These are phyloP conservation scores for Poa annua DNA, from an alignment of 176 grass and related monocot genomes.

Conservation along the genomic window DNA sequence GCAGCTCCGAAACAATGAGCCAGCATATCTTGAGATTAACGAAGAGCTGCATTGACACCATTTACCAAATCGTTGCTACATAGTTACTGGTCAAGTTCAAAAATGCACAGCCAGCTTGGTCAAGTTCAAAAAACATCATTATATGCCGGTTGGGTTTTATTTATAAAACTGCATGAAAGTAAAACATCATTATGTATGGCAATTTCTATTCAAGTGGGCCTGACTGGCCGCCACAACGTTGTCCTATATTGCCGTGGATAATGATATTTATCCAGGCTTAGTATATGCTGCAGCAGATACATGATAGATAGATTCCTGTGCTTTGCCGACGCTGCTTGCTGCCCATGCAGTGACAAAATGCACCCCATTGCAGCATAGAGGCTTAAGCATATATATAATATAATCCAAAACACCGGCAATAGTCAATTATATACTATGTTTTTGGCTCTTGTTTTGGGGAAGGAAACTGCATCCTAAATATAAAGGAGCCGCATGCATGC, in stretches of 20 bases:
- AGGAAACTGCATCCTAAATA: background rate
- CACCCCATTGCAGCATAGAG: background rate
- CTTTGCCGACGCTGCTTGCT: background rate
- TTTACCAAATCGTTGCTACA: too few species aligned
- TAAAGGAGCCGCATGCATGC: background rate
- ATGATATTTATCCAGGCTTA: background rate
- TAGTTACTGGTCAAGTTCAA: too few species aligned
- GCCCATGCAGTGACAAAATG: constrained; percentile 9
- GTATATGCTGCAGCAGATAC: background rate
- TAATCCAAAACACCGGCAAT: background rate
- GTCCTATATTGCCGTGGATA: background rate
- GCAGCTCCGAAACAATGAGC: too few species aligned
- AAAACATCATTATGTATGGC: too few species aligned
- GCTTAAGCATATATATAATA: background rate
- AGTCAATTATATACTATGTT: background rate
- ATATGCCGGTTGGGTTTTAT: too few species aligned
- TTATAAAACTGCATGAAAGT: too few species aligned
- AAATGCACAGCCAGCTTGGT: too few species aligned
- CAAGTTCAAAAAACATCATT: too few species aligned
- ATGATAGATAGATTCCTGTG: background rate
- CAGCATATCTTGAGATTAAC: too few species aligned
- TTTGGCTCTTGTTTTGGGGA: background rate
- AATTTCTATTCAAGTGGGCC: background rate
- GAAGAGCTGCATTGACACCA: too few species aligned
- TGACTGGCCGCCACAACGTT: constrained; percentile 2